These are phyloP conservation scores for Fusarium floridanum DNA, from an alignment of 2,329 filamentous ascomycete genomes.

Conservation along the genomic window DNA sequence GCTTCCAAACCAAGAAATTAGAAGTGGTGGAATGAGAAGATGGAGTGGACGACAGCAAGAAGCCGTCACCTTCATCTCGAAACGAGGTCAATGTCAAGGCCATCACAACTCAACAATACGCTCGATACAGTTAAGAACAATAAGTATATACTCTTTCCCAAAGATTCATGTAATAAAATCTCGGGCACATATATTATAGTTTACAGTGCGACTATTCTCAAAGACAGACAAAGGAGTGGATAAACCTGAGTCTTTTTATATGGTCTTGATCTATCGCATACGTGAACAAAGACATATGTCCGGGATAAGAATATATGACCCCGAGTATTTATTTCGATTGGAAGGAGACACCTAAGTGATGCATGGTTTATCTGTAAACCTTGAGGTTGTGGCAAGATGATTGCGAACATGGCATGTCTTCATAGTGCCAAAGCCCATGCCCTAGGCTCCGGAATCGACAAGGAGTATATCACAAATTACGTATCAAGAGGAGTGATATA, in stretches of 20 bases:
- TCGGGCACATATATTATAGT: neutral
- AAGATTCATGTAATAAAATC: neutral
- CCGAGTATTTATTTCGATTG: neutral
- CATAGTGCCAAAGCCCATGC: constrained; percentile 39
- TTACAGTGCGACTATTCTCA: neutral
- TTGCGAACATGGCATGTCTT: constrained; percentile 57
- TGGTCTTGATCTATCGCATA: neutral
- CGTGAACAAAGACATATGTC: neutral
- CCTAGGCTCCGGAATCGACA: neutral
- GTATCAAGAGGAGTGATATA: neutral
- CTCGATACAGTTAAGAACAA: neutral
- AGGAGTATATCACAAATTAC: neutral
- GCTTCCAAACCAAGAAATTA: too few species aligned
- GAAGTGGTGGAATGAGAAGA: neutral
- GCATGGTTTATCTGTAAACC: constrained; percentile 58
- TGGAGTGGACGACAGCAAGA: neutral
- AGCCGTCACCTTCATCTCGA: neutral
- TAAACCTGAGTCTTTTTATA: neutral
- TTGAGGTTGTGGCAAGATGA: constrained; percentile 56
- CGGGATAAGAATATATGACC: neutral
- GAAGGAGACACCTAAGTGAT: constrained; percentile 56
- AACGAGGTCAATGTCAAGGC: neutral
- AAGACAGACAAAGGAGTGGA: neutral
- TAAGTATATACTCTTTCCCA: neutral
- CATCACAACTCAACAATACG: too few species aligned